Evolutionary conservation across 108 stramenopile species (phyloP).

Genomic region (Cyclotella baltica): DNA sequence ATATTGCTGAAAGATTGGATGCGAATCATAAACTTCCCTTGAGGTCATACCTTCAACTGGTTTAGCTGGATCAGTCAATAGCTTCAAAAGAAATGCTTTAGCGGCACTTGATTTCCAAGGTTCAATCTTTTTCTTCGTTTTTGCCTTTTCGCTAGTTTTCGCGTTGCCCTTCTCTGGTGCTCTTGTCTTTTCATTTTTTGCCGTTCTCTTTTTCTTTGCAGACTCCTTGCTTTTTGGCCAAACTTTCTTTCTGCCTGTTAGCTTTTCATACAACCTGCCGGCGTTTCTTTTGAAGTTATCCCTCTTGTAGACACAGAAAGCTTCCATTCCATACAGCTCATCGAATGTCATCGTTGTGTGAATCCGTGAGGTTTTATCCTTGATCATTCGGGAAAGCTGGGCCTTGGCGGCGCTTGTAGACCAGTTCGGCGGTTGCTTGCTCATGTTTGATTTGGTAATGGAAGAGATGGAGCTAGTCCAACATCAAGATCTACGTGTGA

Average conservation of each 20-base stretch:
- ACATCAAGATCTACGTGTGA: too few relatives aligned
- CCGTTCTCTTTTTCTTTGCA: neutral
- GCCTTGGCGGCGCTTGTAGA: too few relatives aligned
- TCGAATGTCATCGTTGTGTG: neutral
- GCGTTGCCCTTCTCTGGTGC: neutral
- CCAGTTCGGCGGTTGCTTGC: too few relatives aligned
- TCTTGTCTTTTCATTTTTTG: neutral
- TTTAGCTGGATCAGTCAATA: neutral
- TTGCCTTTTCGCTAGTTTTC: too few relatives aligned
- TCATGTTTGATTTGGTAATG: too few relatives aligned
- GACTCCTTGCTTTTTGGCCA: too few relatives aligned
- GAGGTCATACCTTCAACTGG: neutral
- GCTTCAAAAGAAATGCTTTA: neutral
- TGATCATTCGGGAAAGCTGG: neutral
- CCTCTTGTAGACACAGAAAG: neutral
- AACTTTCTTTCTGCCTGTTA: neutral
- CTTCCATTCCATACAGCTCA: neutral
- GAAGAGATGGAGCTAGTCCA: too few relatives aligned
- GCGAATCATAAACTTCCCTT: neutral
- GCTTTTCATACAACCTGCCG: neutral
- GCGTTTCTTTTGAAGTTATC: neutral
- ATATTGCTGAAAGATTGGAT: neutral
- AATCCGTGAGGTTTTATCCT: neutral
- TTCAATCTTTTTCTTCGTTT: neutral
- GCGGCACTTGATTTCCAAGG: constrained; percentile 2